Conservation (phyloP, 1,284 basidiomycete genomes). For the Marasmius fiardii region DNA sequence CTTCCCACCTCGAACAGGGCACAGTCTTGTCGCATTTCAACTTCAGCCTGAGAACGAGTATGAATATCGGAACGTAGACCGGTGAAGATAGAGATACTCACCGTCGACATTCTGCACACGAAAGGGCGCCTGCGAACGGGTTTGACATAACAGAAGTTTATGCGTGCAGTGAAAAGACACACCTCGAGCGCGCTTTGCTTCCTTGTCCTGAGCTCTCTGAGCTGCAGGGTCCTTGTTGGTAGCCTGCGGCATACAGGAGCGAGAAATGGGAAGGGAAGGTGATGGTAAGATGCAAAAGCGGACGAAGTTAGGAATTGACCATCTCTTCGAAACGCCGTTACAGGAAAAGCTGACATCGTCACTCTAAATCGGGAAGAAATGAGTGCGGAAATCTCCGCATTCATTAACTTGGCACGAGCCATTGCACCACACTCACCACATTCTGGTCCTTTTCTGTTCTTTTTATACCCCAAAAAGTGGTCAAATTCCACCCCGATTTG, state of each 20-base stretch:
- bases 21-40: slow-evolving; percentile 76
- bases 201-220: slow-evolving; percentile 45
- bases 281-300: slow-evolving; percentile 12
- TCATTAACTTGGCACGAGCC: no score
- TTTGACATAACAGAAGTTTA: no score
- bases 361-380: neutral
- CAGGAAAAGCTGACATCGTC: neutral
- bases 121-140: slow-evolving; percentile 51
- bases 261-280: slow-evolving; percentile 1
- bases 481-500: no score
- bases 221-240: slow-evolving; percentile 35
- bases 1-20: slow-evolving; percentile 59
- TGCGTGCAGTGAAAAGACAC: slow-evolving; percentile 6
- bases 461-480: no score
- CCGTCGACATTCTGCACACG: slow-evolving; percentile 72
- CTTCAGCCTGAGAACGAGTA: slow-evolving; percentile 50
- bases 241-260: slow-evolving; percentile 35
- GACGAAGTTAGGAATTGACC: slow-evolving; percentile 5
- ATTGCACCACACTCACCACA: no score
- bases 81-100: slow-evolving; percentile 24
- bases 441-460: no score
- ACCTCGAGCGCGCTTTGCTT: slow-evolving; percentile 64
- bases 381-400: no score
- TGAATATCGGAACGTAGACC: neutral
- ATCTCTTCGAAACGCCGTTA: neutral